A percentile compares a stretch with the other conserved stretches of the same genome.
Conservation (phyloP, 768 basidiomycete genomes). For the Coprinopsis strossmayeri region DNA sequence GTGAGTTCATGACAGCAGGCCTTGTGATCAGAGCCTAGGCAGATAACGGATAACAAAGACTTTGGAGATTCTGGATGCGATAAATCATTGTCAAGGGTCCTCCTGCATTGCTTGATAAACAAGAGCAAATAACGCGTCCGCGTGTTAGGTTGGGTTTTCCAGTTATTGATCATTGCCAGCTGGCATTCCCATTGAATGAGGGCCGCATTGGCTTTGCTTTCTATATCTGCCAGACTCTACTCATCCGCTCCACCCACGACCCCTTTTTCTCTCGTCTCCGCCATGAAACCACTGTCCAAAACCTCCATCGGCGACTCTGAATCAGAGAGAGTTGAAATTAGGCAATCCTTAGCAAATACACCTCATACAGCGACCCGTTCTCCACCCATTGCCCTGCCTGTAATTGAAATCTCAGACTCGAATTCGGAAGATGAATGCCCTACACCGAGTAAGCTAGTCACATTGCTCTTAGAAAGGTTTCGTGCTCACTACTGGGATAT, state of each 20-base stretch:
- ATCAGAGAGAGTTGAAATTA: conserved; percentile 50
- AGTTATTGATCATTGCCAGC: not conserved
- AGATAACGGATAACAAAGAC: not conserved
- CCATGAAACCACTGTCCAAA: conserved; percentile 1
- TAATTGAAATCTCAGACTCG: conserved; percentile 20
- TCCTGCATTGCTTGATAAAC: conserved; percentile 11
- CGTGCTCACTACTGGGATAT: too few relatives aligned
- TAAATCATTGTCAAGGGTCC: not conserved
- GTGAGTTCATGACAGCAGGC: conserved; percentile 20
- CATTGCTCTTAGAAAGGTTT: too few relatives aligned
- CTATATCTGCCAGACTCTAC: not conserved
- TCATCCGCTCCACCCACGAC: not conserved
- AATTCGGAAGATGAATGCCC: conserved; percentile 9
- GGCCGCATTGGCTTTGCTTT: not conserved
- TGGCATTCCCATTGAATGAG: not conserved
- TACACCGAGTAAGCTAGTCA: not conserved
- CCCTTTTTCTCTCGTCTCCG: not conserved
- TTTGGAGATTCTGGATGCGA: not conserved
- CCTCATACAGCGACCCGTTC: conserved; percentile 12
- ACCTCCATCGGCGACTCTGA: conserved; percentile 66
- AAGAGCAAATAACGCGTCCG: conserved; percentile 29
- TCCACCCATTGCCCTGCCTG: not conserved
- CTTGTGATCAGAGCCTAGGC: conserved; percentile 1
- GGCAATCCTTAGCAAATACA: too few relatives aligned
- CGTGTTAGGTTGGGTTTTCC: not conserved